Conservation (phyloP, 2,329 filamentous ascomycete species). For the Colletotrichum sp. region DNA sequence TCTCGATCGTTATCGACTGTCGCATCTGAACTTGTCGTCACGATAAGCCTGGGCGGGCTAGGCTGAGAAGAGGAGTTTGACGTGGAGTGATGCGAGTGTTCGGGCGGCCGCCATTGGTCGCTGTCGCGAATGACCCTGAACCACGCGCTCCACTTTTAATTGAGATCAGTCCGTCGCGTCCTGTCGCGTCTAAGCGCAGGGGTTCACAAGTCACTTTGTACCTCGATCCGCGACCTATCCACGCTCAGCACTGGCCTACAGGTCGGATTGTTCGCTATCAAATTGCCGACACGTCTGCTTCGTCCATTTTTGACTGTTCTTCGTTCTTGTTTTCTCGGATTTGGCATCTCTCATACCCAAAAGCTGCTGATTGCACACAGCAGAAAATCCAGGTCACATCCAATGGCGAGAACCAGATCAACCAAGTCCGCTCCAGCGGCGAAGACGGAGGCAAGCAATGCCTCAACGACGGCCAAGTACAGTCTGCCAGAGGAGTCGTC, state of each 20-base stretch:
- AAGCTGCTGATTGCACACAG: not conserved
- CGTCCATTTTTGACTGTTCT: not conserved
- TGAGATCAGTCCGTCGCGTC: conserved; percentile 13
- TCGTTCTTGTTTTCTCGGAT: not conserved
- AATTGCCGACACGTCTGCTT: not conserved
- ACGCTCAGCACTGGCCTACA: not conserved
- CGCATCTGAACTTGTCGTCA: conserved; percentile 16
- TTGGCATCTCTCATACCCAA: not conserved
- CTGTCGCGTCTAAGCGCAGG: not conserved
- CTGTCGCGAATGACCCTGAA: not conserved
- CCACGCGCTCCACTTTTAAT: conserved; percentile 11
- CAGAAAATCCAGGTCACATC: not conserved
- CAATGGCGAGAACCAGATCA: conserved; percentile 58
- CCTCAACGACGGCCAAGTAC: conserved; percentile 40
- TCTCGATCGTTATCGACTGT: conserved; percentile 18
- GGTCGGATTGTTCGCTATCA: not conserved
- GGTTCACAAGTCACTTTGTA: not conserved
- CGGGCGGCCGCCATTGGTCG: not conserved
- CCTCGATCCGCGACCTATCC: not conserved
- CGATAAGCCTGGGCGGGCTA: conserved; percentile 19
- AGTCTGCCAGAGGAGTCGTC: conserved; percentile 41
- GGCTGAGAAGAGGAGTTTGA: conserved; percentile 20
- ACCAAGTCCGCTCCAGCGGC: conserved; percentile 35
- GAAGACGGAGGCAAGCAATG: conserved; percentile 34
- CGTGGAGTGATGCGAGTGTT: not conserved